Conservation (phyloP, 805 yeast genomes). For the Debaryomyces maramus region DNA sequence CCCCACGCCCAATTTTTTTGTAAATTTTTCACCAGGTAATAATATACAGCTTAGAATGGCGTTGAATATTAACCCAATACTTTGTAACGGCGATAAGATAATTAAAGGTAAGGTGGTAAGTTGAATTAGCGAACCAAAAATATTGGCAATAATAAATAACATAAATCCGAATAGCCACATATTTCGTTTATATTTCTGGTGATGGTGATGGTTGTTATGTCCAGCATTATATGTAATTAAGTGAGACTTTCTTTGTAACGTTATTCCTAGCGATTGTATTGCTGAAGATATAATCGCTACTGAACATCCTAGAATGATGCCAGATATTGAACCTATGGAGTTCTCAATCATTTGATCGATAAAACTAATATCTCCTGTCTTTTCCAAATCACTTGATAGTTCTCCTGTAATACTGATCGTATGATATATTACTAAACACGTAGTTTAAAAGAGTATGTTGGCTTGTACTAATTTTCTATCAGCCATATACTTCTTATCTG, state of each 20-base stretch:
- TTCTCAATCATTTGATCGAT: not conserved
- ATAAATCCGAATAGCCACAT: conserved; percentile 77
- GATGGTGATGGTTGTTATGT: conserved; percentile 32
- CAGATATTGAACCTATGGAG: not conserved
- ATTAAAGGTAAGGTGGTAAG: conserved; percentile 81
- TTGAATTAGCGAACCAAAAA: conserved; percentile 81
- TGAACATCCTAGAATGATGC: conserved; percentile 51
- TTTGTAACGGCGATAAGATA: conserved; percentile 78
- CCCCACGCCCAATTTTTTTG: conserved; percentile 56
- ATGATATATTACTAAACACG: not conserved
- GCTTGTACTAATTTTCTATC: not conserved
- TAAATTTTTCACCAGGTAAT: conserved; percentile 67
- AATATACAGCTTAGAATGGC: conserved; percentile 65
- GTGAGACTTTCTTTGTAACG: conserved; percentile 79
- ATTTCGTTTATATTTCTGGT: conserved; percentile 44
- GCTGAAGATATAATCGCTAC: conserved; percentile 78
- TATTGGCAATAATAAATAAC: conserved; percentile 69
- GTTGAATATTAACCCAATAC: conserved; percentile 86
- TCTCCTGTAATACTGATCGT: not conserved
- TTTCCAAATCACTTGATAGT: not conserved
- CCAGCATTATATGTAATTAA: conserved; percentile 26
- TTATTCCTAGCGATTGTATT: conserved; percentile 77
- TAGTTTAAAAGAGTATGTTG: not conserved
- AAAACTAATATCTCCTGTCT: not conserved
- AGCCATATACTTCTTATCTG: not conserved